Conservation (phyloP, 1,284 basidiomycete species). For the Earliella scabrosa region DNA sequence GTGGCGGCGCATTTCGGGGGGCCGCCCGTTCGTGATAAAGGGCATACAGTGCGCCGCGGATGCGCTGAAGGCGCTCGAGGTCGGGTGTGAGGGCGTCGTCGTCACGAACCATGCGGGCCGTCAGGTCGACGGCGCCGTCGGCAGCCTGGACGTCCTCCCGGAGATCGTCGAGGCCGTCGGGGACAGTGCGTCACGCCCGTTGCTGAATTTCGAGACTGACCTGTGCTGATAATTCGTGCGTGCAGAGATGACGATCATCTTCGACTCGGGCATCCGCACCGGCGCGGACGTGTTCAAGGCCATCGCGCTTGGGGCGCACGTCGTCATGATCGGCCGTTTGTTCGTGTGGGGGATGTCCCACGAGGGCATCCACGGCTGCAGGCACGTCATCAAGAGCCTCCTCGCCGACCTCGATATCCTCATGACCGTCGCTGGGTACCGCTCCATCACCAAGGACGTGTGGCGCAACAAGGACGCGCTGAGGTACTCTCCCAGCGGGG, state of each 20-base stretch:
- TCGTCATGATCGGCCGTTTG: constrained; percentile 49
- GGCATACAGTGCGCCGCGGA: constrained; percentile 57
- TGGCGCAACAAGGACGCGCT: constrained; percentile 40
- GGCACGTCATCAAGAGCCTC: constrained; percentile 63
- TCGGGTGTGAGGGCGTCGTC: constrained; percentile 63
- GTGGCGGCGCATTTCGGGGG: constrained; percentile 48
- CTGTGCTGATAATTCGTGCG: too few species aligned
- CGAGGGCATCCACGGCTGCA: constrained; percentile 50
- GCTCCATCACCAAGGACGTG: constrained; percentile 44
- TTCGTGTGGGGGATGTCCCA: constrained; percentile 58
- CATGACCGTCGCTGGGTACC: constrained; percentile 54
- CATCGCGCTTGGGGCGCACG: constrained; percentile 50
- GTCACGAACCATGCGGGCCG: constrained; percentile 65
- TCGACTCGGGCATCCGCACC: constrained; percentile 63
- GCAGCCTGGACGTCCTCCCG: constrained; percentile 55
- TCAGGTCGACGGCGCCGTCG: constrained; percentile 64
- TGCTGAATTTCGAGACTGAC: too few species aligned
- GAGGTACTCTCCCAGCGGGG: constrained; percentile 42
- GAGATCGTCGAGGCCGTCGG: constrained; percentile 57
- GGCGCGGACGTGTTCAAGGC: constrained; percentile 66
- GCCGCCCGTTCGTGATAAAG: constrained; percentile 61
- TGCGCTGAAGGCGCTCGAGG: constrained; percentile 51
- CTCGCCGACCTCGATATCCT: constrained; percentile 65
- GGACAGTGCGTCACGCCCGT: constrained; percentile 41
- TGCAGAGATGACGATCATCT: constrained; percentile 59